A percentile compares a stretch with the other conserved stretches of the same genome.
These are phyloP conservation scores for Galeopsis tetrahit DNA, from an alignment of 257 asterid species.

Conservation along the genomic window DNA sequence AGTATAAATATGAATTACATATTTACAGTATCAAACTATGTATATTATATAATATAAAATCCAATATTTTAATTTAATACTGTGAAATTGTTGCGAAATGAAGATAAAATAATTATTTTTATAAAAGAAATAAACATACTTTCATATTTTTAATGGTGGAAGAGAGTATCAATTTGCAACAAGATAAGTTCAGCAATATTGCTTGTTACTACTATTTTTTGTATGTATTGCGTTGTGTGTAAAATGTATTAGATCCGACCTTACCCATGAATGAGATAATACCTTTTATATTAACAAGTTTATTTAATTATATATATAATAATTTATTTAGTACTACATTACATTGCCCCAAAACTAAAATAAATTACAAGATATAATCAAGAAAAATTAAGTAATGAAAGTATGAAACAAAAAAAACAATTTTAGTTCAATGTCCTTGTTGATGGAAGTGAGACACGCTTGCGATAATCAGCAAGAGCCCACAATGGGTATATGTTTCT, in stretches of 20 bases:
- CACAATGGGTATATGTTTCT: slow-evolving; percentile 77
- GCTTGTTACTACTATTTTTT: no score
- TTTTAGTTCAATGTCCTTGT: not conserved
- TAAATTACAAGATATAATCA: not conserved
- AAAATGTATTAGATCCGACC: not conserved
- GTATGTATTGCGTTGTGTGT: not conserved
- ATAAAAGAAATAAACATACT: no score
- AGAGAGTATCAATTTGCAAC: no score
- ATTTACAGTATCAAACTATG: no score
- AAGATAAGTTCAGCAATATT: no score
- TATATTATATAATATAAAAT: no score
- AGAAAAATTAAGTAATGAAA: not conserved
- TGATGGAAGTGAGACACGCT: slow-evolving; percentile 35
- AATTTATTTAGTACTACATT: not conserved
- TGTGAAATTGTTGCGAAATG: no score
- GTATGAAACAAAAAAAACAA: not conserved
- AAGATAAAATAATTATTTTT: no score
- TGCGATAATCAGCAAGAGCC: slow-evolving; percentile 82
- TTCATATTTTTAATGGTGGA: no score
- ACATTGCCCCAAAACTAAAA: slow-evolving; percentile 1
- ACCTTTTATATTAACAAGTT: not conserved
- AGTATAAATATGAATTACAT: no score
- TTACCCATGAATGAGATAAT: not conserved
- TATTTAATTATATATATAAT: not conserved
- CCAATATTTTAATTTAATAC: no score